Percentiles rank a stretch among this genome's conserved stretches.
Conservation (phyloP, 2,329 filamentous ascomycete species). For the Claviceps pazoutovae region DNA sequence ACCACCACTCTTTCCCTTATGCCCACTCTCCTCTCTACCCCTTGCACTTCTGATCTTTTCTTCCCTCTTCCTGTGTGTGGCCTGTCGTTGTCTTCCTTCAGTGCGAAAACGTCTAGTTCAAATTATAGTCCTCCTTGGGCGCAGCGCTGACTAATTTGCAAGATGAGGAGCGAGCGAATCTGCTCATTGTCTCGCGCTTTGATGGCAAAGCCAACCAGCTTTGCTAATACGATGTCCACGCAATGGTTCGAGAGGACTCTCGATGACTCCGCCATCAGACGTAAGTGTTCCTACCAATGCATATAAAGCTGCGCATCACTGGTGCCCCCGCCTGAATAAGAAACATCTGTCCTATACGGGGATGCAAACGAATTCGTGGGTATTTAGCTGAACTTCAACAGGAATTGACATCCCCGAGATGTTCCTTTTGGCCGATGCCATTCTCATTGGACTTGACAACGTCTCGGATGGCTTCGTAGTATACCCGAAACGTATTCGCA, state of each 20-base stretch:
- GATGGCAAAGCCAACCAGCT: constrained; percentile 21
- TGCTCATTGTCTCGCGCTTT: constrained; percentile 24
- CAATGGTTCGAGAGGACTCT: constrained; percentile 53
- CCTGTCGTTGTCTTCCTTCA: not conserved
- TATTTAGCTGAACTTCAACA: constrained; percentile 21
- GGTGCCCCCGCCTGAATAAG: not conserved
- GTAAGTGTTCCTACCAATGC: constrained; percentile 13
- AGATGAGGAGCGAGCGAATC: constrained; percentile 8
- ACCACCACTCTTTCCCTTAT: not conserved
- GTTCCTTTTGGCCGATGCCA: constrained; percentile 55
- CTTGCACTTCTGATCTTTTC: not conserved
- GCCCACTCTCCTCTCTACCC: not conserved
- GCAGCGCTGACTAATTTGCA: not conserved
- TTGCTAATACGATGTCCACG: constrained; percentile 18
- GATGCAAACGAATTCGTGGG: not conserved
- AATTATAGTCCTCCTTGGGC: not conserved
- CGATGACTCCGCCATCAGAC: constrained; percentile 60
- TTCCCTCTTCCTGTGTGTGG: not conserved
- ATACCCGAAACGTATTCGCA: constrained; percentile 59
- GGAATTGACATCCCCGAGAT: constrained; percentile 48
- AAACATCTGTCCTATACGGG: not conserved
- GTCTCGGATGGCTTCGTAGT: constrained; percentile 58
- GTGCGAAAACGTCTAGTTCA: not conserved
- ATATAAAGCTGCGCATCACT: not conserved
- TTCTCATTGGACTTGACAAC: constrained; percentile 54